phyloP scores from a whole-genome alignment of 192 early-diverging fungal species.

The Nowakowskiella sp. region DNA sequence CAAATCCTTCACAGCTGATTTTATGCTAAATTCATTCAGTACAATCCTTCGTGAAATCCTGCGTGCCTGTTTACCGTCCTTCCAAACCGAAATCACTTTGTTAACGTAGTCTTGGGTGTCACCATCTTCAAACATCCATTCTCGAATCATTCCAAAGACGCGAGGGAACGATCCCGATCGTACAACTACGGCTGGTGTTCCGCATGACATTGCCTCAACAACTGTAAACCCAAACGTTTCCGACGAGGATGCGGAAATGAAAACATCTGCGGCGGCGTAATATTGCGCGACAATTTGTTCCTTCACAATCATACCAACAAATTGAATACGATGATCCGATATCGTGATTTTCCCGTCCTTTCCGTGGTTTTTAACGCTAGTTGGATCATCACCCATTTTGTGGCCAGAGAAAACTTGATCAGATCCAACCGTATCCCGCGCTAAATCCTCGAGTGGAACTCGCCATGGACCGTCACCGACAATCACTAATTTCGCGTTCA shows the following conservation, averaged over 20 bases:
- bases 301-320: constrained; percentile 39
- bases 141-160: constrained; percentile 38
- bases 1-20: constrained; percentile 26
- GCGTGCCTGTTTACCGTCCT: constrained; percentile 11
- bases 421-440: constrained; percentile 22
- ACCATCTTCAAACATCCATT: constrained; percentile 42
- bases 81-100: constrained; percentile 11
- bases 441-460: constrained; percentile 21
- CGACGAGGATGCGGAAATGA: constrained; percentile 41
- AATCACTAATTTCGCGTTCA: constrained; percentile 29
- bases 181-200: constrained; percentile 38
- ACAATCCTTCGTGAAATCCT: constrained; percentile 21
- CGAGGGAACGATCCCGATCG: constrained; percentile 32
- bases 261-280: constrained; percentile 37
- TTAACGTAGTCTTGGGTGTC: constrained; percentile 33
- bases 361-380: background rate
- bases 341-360: background rate
- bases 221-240: constrained; percentile 54
- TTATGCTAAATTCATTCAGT: constrained; percentile 25
- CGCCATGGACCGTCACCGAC: constrained; percentile 43
- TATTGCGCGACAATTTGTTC: constrained; percentile 24
- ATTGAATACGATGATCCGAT: constrained; percentile 28
- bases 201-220: constrained; percentile 45
- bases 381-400: background rate
- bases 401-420: constrained; percentile 18